Conservation (phyloP, 495 filamentous ascomycete genomes). For the Aspergillus ellipticus region DNA sequence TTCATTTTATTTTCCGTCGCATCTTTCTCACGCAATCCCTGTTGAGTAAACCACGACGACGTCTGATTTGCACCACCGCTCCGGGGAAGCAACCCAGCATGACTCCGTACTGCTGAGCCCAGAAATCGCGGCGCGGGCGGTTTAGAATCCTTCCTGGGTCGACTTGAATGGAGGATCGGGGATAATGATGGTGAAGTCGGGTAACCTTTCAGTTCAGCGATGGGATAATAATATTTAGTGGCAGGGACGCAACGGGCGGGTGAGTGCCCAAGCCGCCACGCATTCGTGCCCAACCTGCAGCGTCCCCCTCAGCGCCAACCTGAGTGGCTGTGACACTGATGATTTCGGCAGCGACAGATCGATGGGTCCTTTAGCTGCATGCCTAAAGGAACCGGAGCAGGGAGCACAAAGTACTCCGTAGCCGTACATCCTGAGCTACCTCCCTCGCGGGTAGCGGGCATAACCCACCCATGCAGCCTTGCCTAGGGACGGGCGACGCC, state of each 20-base stretch:
- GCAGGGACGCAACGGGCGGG: conserved; percentile 3
- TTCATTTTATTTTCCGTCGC: too few species aligned
- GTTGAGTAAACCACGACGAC: conserved; percentile 1
- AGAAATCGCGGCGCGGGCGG: conserved; percentile 11
- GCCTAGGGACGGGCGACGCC: neutral
- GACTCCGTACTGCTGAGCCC: neutral
- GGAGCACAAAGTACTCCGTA: neutral
- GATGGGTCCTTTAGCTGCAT: neutral
- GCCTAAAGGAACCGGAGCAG: neutral
- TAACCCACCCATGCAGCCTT: neutral
- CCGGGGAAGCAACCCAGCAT: neutral
- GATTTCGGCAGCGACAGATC: neutral
- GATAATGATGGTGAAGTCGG: neutral
- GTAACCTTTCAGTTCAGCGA: neutral
- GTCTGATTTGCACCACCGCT: conserved; percentile 1
- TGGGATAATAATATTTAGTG: neutral
- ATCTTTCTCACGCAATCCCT: neutral
- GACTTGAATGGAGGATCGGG: neutral
- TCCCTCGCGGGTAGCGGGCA: neutral
- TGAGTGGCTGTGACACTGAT: conserved; percentile 8
- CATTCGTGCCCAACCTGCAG: conserved; percentile 43
- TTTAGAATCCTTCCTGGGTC: conserved; percentile 10
- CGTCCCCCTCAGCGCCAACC: neutral
- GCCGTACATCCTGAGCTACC: neutral
- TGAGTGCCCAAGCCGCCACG: conserved; percentile 35